These are phyloP conservation scores for Trichoderma brevicompactum DNA, from an alignment of 2,329 filamentous ascomycete genomes.

Conservation along the genomic window DNA sequence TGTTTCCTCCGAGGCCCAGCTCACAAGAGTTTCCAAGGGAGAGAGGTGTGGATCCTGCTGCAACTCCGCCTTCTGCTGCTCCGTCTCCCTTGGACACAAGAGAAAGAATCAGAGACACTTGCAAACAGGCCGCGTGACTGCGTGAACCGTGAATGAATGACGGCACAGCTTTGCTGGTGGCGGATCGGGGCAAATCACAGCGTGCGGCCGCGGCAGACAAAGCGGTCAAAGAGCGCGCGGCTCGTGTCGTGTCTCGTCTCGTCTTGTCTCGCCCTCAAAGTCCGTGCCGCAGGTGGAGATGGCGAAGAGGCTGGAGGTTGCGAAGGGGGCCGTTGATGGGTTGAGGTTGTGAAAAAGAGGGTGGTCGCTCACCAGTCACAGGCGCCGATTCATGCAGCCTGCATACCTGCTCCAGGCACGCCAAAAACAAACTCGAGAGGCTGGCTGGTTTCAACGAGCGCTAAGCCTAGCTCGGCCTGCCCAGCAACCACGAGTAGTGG, in stretches of 20 bases:
- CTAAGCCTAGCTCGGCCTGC: not conserved
- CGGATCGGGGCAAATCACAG: not conserved
- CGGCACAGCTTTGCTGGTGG: not conserved
- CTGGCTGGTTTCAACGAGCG: conserved; percentile 7
- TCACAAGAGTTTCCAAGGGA: conserved; percentile 9
- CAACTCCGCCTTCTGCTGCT: conserved; percentile 6
- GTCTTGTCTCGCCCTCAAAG: not conserved
- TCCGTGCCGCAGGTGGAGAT: not conserved
- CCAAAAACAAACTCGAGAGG: conserved; percentile 24
- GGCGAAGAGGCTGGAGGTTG: not conserved
- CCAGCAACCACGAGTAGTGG: not conserved
- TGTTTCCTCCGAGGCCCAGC: not conserved
- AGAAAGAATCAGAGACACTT: conserved; percentile 5
- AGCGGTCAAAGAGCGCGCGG: not conserved
- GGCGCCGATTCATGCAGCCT: conserved; percentile 5
- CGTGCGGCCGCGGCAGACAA: not conserved
- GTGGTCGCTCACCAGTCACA: conserved; percentile 7
- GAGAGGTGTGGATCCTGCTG: conserved; percentile 21
- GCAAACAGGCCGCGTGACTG: conserved; percentile 2
- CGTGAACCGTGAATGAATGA: conserved; percentile 3
- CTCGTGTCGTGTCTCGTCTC: not conserved
- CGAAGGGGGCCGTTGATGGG: conserved; percentile 11
- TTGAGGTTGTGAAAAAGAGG: conserved; percentile 7
- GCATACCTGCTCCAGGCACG: conserved; percentile 17
- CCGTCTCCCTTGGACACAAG: not conserved